These are phyloP conservation scores for Fusarium sp. DNA, from an alignment of 2,329 filamentous ascomycete species.

Conservation along the genomic window DNA sequence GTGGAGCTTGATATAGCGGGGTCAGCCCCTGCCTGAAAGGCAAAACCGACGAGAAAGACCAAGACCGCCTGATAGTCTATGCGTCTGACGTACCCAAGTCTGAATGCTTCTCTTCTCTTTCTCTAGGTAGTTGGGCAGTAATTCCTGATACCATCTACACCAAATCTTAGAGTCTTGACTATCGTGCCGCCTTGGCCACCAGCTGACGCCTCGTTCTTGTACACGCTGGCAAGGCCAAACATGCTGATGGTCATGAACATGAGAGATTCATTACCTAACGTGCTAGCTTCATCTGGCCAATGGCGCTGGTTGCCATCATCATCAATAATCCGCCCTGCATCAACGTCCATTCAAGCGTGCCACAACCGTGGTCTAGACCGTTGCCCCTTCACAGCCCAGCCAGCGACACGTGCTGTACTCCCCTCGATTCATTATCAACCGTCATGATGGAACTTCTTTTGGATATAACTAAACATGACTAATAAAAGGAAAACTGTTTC, in stretches of 20 bases:
- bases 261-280: constrained; percentile 25
- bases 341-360: background rate
- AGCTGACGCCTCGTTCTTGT: constrained; percentile 2
- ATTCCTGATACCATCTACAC: background rate
- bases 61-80: constrained; percentile 17
- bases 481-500: constrained; percentile 29
- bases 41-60: background rate
- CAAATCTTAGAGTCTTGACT: background rate
- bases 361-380: constrained; percentile 15
- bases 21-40: constrained; percentile 4
- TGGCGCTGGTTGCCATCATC: background rate
- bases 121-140: background rate
- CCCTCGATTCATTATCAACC: background rate
- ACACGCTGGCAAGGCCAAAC: constrained; percentile 16
- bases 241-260: constrained; percentile 34
- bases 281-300: constrained; percentile 22
- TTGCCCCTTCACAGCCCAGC: background rate
- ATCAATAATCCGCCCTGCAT: background rate
- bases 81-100: background rate
- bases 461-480: constrained; percentile 30
- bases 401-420: background rate
- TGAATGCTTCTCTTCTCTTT: background rate
- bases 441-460: constrained; percentile 24
- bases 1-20: constrained; percentile 33
- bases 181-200: background rate